Evolutionary conservation across 1,139 yeast species (phyloP).

Genomic region (Hansenula sp.): DNA sequence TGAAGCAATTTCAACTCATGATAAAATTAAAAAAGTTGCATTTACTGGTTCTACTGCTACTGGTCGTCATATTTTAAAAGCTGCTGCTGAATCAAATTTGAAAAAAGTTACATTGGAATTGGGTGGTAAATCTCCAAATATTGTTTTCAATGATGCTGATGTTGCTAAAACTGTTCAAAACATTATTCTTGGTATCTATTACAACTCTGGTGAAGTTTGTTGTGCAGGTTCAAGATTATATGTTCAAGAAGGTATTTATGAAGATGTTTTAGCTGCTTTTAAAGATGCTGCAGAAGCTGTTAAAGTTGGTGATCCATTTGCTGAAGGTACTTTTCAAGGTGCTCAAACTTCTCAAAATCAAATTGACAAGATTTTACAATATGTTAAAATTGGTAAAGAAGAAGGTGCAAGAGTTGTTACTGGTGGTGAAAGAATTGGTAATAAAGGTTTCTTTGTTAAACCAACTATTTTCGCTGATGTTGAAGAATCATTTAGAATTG

Average conservation of each 20-base stretch:
- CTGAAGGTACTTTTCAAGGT: constrained; percentile 53
- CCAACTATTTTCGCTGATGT: constrained; percentile 72
- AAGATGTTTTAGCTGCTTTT: constrained; percentile 41
- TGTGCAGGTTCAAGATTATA: constrained; percentile 63
- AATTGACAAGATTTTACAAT: constrained; percentile 50
- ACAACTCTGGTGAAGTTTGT: constrained; percentile 65
- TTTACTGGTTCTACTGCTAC: constrained; percentile 62
- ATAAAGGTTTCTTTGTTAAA: constrained; percentile 59
- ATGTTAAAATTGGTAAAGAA: constrained; percentile 50
- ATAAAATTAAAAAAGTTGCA: constrained; percentile 50
- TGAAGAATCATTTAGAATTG: constrained; percentile 55
- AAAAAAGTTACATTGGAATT: constrained; percentile 60
- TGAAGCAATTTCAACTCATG: constrained; percentile 49
- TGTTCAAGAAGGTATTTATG: constrained; percentile 54
- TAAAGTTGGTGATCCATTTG: constrained; percentile 59
- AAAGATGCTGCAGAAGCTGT: constrained; percentile 40
- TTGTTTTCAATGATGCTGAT: constrained; percentile 54
- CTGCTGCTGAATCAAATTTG: constrained; percentile 45
- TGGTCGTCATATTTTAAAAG: constrained; percentile 51
- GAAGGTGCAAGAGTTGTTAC: constrained; percentile 57
- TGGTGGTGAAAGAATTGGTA: constrained; percentile 54
- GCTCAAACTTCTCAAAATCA: constrained; percentile 56
- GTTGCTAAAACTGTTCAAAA: constrained; percentile 41
- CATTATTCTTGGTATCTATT: constrained; percentile 41
- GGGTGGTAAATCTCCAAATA: constrained; percentile 63